Evolutionary conservation across 1,284 basidiomycete genomes (phyloP), one percentile per base, ranked within the genome.

Genomic region (Nidula niveotomentosa): DNA sequence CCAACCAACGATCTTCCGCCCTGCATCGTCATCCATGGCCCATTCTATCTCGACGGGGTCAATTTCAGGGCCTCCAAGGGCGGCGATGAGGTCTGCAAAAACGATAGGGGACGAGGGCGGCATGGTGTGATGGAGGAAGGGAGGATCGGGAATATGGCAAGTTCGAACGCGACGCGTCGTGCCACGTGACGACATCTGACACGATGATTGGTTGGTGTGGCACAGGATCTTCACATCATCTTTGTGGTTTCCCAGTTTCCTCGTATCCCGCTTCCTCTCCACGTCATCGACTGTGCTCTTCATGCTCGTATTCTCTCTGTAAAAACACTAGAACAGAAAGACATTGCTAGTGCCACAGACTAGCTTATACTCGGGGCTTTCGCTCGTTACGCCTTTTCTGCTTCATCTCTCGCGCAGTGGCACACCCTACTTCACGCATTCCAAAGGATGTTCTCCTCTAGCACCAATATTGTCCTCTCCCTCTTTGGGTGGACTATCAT

Each of bases 401-500:
- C 46, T 41, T 17, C 39, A 41, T 41, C 18, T 23, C 46, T 48
- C 18, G 23, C 12, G n/a, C 23, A 18, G n/a, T 48, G 12, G n/a
- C 18, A 48, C n/a, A 48, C 9, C 46, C 46, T 15, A 35, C 6
- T 13, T 35, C 37, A 6, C 30, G 30, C 18, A 53, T 6, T 47
- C 5, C 45, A n/a, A 47, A n/a, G 45, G 34, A 15, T 45, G 18
- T 15, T 47, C 47, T 23, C 58, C 47, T 53, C 60, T 8, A 15
- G n/a, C 45, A 15, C 45, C 45, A 47, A 47, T 15, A 15, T 59
- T 61, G 58, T 62, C 52, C 55, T 58, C 55, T 76, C 58, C 46
- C 65, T 79, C 30, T 60, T 69, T 18, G 78, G 78, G 53, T 80
- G 78, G 78, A 65, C 73, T 6, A 58, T 78, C 49, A 60, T 79